Evolutionary conservation across 768 basidiomycete genomes (phyloP).

Genomic region (Trametopsis cervina): DNA sequence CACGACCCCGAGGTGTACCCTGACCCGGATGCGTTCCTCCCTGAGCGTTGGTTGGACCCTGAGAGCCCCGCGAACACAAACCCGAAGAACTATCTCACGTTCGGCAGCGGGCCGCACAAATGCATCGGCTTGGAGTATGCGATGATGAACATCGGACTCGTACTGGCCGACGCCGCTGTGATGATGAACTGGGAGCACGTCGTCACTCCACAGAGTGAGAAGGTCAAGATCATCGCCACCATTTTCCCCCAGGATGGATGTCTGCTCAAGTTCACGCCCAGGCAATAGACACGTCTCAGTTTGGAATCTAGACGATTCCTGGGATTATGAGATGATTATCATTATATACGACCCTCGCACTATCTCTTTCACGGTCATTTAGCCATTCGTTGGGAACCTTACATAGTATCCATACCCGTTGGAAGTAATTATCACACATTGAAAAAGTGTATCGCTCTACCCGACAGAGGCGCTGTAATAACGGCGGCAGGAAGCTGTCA

Average conservation of each 20-base stretch:
- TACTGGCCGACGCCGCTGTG: constrained; percentile 74
- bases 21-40: constrained; percentile 73
- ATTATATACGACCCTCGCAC: no score
- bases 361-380: neutral
- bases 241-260: constrained; percentile 95
- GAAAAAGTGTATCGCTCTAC: no score
- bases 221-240: constrained; percentile 94
- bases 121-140: constrained; percentile 95
- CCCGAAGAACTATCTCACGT: constrained; percentile 94
- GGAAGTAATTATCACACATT: no score
- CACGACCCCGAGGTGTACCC: constrained; percentile 88
- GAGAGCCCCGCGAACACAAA: constrained; percentile 70
- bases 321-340: no score
- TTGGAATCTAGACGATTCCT: no score
- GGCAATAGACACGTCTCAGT: neutral
- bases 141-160: constrained; percentile 80
- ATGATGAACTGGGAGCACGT: constrained; percentile 86
- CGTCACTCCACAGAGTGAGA: constrained; percentile 66
- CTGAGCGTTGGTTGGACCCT: constrained; percentile 92
- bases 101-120: constrained; percentile 88
- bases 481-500: no score
- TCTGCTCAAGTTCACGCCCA: constrained; percentile 50
- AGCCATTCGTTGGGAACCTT: neutral
- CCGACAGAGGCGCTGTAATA: no score
- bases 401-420: neutral